Percentiles rank a stretch among this genome's conserved stretches.
Evolutionary conservation across 228 moss, liverwort and hornwort genomes (phyloP).

Genomic region (Sphagnum magellanicum): DNA sequence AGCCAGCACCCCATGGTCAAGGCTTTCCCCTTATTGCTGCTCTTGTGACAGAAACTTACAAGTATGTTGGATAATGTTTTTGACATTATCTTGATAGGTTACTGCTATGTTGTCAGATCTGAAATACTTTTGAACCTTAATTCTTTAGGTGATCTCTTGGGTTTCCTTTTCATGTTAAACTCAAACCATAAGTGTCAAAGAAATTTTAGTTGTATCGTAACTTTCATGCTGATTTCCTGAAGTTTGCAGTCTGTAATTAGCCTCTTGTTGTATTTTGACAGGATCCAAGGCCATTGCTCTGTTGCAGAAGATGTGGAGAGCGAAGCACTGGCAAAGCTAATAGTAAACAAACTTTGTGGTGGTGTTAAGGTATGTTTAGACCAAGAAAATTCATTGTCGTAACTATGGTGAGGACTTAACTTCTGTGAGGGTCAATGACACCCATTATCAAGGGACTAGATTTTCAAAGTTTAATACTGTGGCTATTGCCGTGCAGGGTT

Average conservation of each 20-base stretch:
- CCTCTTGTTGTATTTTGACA: not conserved
- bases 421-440: not conserved
- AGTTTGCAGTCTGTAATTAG: not conserved
- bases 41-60: too few species aligned
- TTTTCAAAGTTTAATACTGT: not conserved
- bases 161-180: too few species aligned
- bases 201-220: not conserved
- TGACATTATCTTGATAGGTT: too few species aligned
- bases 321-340: slow-evolving; percentile 44
- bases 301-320: slow-evolving; percentile 50
- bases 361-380: slow-evolving; percentile 26
- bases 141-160: too few species aligned
- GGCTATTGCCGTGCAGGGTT: not conserved
- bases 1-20: too few species aligned
- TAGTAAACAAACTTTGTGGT: slow-evolving; percentile 44
- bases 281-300: slow-evolving; percentile 47
- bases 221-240: not conserved
- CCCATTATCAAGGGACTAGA: not conserved
- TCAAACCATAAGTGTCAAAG: too few species aligned
- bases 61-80: too few species aligned
- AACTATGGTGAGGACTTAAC: not conserved
- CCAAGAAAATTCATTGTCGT: not conserved
- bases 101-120: too few species aligned
- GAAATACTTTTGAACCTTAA: too few species aligned
- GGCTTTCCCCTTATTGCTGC: too few species aligned